Conservation (phyloP, 805 yeast species). For the Clavispora vitiphila region DNA sequence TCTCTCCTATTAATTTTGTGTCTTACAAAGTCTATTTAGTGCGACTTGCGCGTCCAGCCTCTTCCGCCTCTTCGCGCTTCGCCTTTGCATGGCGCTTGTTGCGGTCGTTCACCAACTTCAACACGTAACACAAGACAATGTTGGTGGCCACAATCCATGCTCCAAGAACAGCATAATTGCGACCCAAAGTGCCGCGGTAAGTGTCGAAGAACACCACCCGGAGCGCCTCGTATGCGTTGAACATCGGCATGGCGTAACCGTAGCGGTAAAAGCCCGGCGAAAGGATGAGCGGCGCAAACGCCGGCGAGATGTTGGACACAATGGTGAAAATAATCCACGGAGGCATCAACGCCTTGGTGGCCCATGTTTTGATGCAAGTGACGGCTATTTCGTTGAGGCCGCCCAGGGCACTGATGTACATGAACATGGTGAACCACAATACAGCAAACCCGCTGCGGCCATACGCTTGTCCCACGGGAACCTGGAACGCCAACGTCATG, state of each 20-base stretch:
- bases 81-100: background rate
- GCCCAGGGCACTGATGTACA: conserved; percentile 25
- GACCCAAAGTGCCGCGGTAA: conserved; percentile 29
- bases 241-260: conserved; percentile 36
- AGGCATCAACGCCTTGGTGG: conserved; percentile 17
- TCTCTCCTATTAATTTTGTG: too few species aligned
- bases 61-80: background rate
- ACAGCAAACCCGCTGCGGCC: conserved; percentile 31
- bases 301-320: conserved; percentile 26
- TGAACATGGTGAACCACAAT: conserved; percentile 27
- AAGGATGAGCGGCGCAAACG: conserved; percentile 31
- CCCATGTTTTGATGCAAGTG: conserved; percentile 16
- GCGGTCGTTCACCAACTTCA: background rate
- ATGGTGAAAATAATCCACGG: conserved; percentile 28
- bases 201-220: conserved; percentile 31
- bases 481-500: conserved; percentile 27
- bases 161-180: conserved; percentile 24
- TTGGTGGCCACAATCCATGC: conserved; percentile 25
- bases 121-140: background rate
- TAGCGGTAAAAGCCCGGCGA: conserved; percentile 27
- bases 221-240: conserved; percentile 25
- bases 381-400: conserved; percentile 25
- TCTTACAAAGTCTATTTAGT: too few species aligned
- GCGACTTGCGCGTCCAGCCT: too few species aligned
- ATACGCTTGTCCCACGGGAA: conserved; percentile 20